A percentile compares a stretch with the other conserved stretches of the same genome.
Conservation (phyloP, 2,329 filamentous ascomycete genomes). For the Neopestalotiopsis sp. region DNA sequence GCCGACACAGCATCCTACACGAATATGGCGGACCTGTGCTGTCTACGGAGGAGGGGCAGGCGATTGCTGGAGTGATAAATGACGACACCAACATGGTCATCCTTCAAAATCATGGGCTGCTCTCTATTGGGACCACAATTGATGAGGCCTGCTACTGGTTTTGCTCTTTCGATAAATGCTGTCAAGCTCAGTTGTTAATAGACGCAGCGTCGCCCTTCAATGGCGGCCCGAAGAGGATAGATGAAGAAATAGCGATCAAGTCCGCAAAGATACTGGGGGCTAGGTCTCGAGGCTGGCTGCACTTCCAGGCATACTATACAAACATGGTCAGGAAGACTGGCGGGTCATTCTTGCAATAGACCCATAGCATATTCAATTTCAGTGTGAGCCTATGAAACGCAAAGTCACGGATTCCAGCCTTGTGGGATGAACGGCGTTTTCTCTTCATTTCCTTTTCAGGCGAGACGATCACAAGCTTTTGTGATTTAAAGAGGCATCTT, state of each 20-base stretch:
- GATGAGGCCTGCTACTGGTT: constrained; percentile 69
- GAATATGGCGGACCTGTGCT: constrained; percentile 66
- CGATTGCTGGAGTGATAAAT: constrained; percentile 60
- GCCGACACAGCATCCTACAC: constrained; percentile 60
- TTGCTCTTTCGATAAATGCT: constrained; percentile 42
- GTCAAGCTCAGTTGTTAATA: constrained; percentile 40
- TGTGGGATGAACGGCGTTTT: no score
- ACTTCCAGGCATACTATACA: neutral
- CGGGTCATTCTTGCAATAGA: neutral
- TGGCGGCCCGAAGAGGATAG: neutral
- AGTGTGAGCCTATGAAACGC: no score
- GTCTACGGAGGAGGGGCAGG: constrained; percentile 57
- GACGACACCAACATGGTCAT: constrained; percentile 54
- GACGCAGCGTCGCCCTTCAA: constrained; percentile 24
- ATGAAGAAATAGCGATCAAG: neutral
- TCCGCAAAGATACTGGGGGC: neutral
- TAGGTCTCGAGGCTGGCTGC: neutral
- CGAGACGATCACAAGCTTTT: no score
- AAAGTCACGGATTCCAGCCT: no score
- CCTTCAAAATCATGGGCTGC: constrained; percentile 64
- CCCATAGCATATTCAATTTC: no score
- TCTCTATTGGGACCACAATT: constrained; percentile 65
- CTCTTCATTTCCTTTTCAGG: no score
- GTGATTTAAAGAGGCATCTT: no score
- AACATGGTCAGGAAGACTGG: neutral